Evolutionary conservation across 1,284 basidiomycete species (phyloP).

Genomic region (Sphagnurus paluster): DNA sequence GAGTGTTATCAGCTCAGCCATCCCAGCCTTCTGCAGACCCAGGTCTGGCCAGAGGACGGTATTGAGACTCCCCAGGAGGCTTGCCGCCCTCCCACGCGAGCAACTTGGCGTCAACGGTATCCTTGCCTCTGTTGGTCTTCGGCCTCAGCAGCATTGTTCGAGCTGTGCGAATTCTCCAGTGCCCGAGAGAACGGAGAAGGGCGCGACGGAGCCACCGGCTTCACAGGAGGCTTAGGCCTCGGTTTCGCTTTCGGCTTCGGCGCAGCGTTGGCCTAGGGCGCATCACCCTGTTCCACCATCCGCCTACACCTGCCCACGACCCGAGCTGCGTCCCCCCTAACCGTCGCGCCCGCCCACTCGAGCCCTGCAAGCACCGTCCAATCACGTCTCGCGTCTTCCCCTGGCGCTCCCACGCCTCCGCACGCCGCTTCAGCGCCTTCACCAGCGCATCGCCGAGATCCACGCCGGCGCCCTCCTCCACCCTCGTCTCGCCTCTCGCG

Average conservation of each 20-base stretch:
- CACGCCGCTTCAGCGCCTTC: slow-evolving; percentile 84
- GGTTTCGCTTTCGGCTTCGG: slow-evolving; percentile 24
- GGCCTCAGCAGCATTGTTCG: slow-evolving; percentile 63
- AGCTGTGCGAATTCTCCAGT: slow-evolving; percentile 63
- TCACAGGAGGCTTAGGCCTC: slow-evolving; percentile 25
- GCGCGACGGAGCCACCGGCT: slow-evolving; percentile 25
- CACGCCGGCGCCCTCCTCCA: slow-evolving; percentile 51
- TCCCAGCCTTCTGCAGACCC: slow-evolving; percentile 81
- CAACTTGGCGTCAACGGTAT: slow-evolving; percentile 78
- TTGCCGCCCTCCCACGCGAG: slow-evolving; percentile 86
- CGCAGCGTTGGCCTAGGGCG: slow-evolving; percentile 5
- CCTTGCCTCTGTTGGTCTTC: slow-evolving; percentile 82
- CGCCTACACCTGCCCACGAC: slow-evolving; percentile 72
- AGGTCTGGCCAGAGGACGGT: slow-evolving; percentile 82
- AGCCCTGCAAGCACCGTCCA: slow-evolving; percentile 75
- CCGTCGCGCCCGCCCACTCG: slow-evolving; percentile 51
- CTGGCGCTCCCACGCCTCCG: slow-evolving; percentile 82
- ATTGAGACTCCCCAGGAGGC: slow-evolving; percentile 83
- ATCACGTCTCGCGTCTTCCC: slow-evolving; percentile 80
- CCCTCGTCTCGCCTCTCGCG: slow-evolving; percentile 45
- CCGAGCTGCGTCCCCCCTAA: slow-evolving; percentile 64
- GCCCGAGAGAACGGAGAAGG: slow-evolving; percentile 52
- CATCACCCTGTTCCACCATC: slow-evolving; percentile 45
- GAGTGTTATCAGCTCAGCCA: slow-evolving; percentile 86
- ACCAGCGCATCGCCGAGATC: slow-evolving; percentile 78